These are phyloP conservation scores for Hemileia vastatrix DNA, from an alignment of 1,284 basidiomycete genomes.

Conservation along the genomic window DNA sequence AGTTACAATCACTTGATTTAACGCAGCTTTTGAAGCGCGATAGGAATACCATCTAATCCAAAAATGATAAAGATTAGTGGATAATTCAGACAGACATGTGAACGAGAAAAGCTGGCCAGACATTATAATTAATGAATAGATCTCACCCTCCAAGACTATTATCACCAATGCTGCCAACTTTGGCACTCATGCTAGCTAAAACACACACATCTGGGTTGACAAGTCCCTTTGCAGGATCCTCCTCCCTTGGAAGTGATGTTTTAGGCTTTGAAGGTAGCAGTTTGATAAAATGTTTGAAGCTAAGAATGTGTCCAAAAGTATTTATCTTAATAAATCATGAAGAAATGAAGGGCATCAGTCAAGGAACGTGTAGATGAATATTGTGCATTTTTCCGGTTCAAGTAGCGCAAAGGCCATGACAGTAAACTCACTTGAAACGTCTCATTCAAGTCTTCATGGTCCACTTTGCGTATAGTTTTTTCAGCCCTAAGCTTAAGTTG, in stretches of 20 bases:
- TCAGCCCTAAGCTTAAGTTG: slow-evolving; percentile 26
- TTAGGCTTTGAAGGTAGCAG: slow-evolving; percentile 29
- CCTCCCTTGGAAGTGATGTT: neutral
- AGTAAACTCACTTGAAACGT: slow-evolving; percentile 28
- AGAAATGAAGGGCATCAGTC: too few relatives aligned
- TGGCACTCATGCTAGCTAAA: slow-evolving; percentile 34
- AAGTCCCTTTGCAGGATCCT: slow-evolving; percentile 26
- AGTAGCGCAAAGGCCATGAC: neutral
- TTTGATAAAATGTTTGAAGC: slow-evolving; percentile 37
- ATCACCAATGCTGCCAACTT: slow-evolving; percentile 38
- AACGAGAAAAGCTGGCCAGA: neutral
- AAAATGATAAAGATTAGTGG: too few relatives aligned
- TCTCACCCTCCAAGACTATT: slow-evolving; percentile 40
- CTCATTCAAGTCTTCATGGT: slow-evolving; percentile 30
- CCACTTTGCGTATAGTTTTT: slow-evolving; percentile 37
- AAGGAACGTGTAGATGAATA: neutral
- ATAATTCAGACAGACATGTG: too few relatives aligned
- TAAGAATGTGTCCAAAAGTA: slow-evolving; percentile 37
- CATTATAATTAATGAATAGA: slow-evolving; percentile 32
- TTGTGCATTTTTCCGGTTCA: neutral
- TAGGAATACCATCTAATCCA: slow-evolving; percentile 28
- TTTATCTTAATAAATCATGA: slow-evolving; percentile 31
- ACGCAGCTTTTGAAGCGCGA: slow-evolving; percentile 44
- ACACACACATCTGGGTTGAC: slow-evolving; percentile 31
- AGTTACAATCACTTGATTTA: slow-evolving; percentile 42